Evolutionary conservation across 805 yeast species (phyloP), one percentile per base, ranked within the genome.

Genomic region (Yarrowia keelungensis): DNA sequence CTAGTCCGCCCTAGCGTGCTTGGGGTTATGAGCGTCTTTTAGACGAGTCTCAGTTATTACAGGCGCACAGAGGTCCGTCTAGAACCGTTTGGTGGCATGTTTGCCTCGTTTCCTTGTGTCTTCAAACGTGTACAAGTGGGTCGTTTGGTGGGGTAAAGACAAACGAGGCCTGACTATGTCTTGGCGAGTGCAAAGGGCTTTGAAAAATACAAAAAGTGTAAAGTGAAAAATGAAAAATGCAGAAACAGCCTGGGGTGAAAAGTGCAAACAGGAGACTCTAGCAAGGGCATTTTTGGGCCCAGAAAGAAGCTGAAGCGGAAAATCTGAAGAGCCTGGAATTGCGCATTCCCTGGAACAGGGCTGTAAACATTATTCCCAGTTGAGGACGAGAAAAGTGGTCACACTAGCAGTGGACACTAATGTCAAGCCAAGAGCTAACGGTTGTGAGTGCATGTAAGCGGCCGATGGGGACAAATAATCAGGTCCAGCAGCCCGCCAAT

Each of bases 61-160:
- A 9, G 36, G n/a, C 35, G 42, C 16, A 35, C 9, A 38, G 32
- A 36, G 59, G 4, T 49, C 59, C 59, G 59, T 39, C 59, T 53
- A 53, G 59, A 53, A 53, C 59, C 45, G 45, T 22, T 32, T 12
- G 42, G 43, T 51, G 58, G 58, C 58, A 51, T 36, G 59, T 53
- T 53, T 39, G 36, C 9, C 39, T 38, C 35, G 10, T 5, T 1
- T 38, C 58, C 58, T 53, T 53, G 58, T 51, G 50, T 50, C 12
- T 11, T n/a, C 16, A 32, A 53, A 3, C 58, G 58, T 53, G 58
- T 36, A 32, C 43, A 38, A 38, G 43, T 53, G 58, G 58, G 43
- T 38, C 58, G 12, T 53, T 53, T 22, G 10, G 59, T 39, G 59
- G 59, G 59, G 59, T 53, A 53, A 53, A 19, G 59, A 38, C 59